Base-by-base conservation (phyloP, 208 protist species). In the Polymyxa betae region DNA sequence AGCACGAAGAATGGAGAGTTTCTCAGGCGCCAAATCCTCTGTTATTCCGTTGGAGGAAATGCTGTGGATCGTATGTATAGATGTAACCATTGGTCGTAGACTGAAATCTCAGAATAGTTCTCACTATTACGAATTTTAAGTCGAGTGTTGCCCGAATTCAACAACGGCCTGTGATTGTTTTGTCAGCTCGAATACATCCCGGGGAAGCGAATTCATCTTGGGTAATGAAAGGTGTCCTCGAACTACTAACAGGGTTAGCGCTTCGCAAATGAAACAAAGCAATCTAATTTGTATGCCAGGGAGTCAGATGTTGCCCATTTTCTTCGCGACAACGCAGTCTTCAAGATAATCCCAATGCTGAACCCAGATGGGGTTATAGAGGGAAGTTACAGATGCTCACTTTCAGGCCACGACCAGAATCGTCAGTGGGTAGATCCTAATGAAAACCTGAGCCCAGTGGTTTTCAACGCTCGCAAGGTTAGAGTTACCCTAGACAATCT, bases 311-410 rank as follows among this genome's bases (percentile, higher is more conserved):
- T n/a, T 20, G 72, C 72, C 12, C 10, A 5, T 43, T 43, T 40
- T 35, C 87, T 94, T n/a, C 88, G 92, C 0, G 89, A 93, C 24
- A 88, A 90, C 44, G 88, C 93, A n/a, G 88, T 94, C 32, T 93
- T 96, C 88, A 98, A 98, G 92, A n/a, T 92, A 1, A 94, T 99
- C 20, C 98, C 98, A 0, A 99, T 99, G 97, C 93, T 99, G 12
- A 99, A 99, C 93, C 95, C 96, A 5, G 98, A 99, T 92, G 98
- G 98, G 43, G 98, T 99, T 32, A 96, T 99, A 49, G 94, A 97
- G 91, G 98, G 98, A 88, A 99, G 99, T 93, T 97, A 99, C 93
- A 95, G 98, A 77, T 98, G 97, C 92, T 96, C 96, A 66, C 92
- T 98, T 16, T 92, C 94, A 16, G 98, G 97, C 10, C 90, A 94